Conservation (phyloP, 2,329 filamentous ascomycete genomes). For the Talaromyces verruculosus region DNA sequence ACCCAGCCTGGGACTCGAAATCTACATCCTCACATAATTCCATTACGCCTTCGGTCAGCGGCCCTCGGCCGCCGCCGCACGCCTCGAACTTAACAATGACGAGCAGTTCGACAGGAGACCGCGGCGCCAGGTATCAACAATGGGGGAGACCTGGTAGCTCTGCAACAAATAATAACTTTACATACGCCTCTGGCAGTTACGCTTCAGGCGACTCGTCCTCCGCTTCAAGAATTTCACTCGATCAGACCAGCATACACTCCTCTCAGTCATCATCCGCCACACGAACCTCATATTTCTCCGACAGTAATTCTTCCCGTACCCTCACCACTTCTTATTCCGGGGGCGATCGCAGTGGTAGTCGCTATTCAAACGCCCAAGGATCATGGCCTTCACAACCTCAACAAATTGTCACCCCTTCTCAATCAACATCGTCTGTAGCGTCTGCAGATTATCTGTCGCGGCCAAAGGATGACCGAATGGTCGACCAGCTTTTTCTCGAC, state of each 20-base stretch:
- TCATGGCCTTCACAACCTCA: constrained; percentile 31
- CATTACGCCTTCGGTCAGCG: constrained; percentile 57
- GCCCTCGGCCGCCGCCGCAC: constrained; percentile 61
- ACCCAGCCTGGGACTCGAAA: constrained; percentile 68
- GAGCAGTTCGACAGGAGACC: constrained; percentile 69
- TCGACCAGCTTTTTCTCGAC: constrained; percentile 87
- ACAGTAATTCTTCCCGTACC: constrained; percentile 52
- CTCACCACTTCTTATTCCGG: constrained; percentile 39
- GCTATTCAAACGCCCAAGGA: constrained; percentile 34
- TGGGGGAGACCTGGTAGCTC: constrained; percentile 66
- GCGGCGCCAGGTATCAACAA: constrained; percentile 72
- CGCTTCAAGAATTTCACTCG: constrained; percentile 59
- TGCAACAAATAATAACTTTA: constrained; percentile 51
- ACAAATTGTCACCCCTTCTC: constrained; percentile 27
- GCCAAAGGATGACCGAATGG: constrained; percentile 63
- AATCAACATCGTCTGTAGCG: constrained; percentile 30
- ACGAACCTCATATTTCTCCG: constrained; percentile 57
- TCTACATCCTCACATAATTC: constrained; percentile 41
- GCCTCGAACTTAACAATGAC: constrained; percentile 62
- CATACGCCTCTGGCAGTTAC: constrained; percentile 33
- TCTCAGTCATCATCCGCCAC: constrained; percentile 58
- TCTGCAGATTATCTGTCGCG: constrained; percentile 44
- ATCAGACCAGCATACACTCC: constrained; percentile 66
- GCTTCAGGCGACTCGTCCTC: constrained; percentile 52
- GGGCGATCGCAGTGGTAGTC: constrained; percentile 33